Conservation (phyloP, 495 filamentous ascomycete genomes). For the Neurospora cerealis region DNA sequence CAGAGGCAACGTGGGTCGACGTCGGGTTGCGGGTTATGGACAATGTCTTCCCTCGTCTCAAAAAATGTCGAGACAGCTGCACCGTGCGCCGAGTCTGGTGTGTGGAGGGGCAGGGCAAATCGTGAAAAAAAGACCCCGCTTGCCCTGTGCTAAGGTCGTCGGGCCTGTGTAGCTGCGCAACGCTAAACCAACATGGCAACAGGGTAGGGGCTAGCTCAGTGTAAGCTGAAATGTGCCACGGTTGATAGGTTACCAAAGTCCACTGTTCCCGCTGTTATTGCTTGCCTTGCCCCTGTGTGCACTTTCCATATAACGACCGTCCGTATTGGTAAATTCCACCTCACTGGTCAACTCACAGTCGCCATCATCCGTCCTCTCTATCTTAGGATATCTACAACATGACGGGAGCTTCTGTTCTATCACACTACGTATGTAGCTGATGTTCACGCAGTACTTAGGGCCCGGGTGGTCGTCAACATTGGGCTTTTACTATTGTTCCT, state of each 20-base stretch:
- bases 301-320: background rate
- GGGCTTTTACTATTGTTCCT: background rate
- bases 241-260: constrained; percentile 6
- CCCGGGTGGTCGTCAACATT: background rate
- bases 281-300: background rate
- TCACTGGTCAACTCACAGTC: background rate
- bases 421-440: background rate
- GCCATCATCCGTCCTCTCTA: background rate
- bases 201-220: constrained; percentile 3
- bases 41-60: background rate
- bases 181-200: background rate
- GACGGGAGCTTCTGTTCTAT: background rate
- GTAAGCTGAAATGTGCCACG: constrained; percentile 16
- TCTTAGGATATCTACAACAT: background rate
- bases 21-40: background rate
- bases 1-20: constrained; percentile 10
- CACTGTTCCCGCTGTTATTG: background rate
- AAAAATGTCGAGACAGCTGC: constrained; percentile 4
- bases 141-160: background rate
- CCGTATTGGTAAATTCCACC: background rate
- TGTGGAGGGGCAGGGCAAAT: constrained; percentile 13
- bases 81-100: background rate
- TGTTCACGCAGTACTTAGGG: background rate
- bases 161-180: background rate
- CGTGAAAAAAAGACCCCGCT: background rate